These are phyloP conservation scores for Ascodesmis nigricans DNA, from an alignment of 495 filamentous ascomycete genomes.

Conservation along the genomic window DNA sequence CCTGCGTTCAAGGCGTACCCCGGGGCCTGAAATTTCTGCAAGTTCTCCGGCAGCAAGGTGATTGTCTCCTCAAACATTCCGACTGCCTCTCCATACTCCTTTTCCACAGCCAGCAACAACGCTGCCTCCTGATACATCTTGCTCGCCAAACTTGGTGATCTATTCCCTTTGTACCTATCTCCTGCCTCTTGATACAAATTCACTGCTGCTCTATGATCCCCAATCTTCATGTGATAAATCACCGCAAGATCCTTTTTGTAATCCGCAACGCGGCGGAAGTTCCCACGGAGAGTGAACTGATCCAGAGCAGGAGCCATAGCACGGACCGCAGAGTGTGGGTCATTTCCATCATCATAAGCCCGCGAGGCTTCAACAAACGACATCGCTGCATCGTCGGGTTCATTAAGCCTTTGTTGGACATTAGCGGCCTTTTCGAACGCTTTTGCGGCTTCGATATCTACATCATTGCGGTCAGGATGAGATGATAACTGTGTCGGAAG, in stretches of 20 bases:
- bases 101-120: constrained; percentile 58
- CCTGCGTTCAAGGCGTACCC: constrained; percentile 83
- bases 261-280: constrained; percentile 68
- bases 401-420: constrained; percentile 61
- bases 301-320: constrained; percentile 51
- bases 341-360: constrained; percentile 25
- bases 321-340: constrained; percentile 54
- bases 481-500: no score
- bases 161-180: constrained; percentile 67
- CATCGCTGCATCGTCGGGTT: constrained; percentile 76
- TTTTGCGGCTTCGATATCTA: no score
- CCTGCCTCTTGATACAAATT: constrained; percentile 63
- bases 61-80: constrained; percentile 67
- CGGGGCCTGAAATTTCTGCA: constrained; percentile 54
- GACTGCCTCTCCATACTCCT: constrained; percentile 60
- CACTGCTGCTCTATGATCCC: constrained; percentile 51
- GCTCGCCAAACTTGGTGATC: constrained; percentile 65
- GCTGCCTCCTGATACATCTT: constrained; percentile 75
- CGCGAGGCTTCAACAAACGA: constrained; percentile 50
- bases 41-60: constrained; percentile 14
- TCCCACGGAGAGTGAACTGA: constrained; percentile 62
- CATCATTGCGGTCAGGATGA: no score
- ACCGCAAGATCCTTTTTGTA: constrained; percentile 71
- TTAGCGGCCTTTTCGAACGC: constrained; percentile 53
- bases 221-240: constrained; percentile 51